Evolutionary conservation across 2,329 filamentous ascomycete species (phyloP), one percentile per base, ranked within the genome.

Genomic region (Geosmithia putterillii): DNA sequence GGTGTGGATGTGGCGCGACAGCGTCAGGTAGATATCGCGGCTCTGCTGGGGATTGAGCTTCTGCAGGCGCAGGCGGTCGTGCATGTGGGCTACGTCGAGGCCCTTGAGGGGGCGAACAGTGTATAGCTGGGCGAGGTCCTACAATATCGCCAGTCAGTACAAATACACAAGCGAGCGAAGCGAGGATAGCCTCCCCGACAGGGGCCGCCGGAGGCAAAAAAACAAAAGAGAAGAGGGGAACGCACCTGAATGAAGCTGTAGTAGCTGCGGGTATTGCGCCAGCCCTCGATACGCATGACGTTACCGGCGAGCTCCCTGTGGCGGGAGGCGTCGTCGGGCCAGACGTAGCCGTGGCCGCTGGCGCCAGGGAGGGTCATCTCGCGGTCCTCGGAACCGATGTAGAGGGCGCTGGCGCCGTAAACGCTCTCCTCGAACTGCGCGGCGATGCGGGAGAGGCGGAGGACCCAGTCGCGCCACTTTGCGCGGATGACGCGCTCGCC

Each of bases 341-440:
- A 98, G 28, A 98, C 90, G 57, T 94, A 96, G 36, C 92, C 92
- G 58, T 96, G 92, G 0, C 90, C 90, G 12, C 75, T 75, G 12
- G 85, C 70, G 4, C 73, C 74, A 3, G 73, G 71, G 4, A 72
- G 67, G 34, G 66, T 66, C 46, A 71, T 64, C 35, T 81, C 78
- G 36, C 73, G 70, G 54, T 89, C 85, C 50, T 86, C 83, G 12
- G 81, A 78, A 5, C 85, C 86, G 46, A 95, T 86, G 56, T 89
- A 86, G 28, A 98, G 70, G 28, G 89, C 87, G 46, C 86, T 94
- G 12, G 87, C 87, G 22, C 92, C 94, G 55, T 95, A 98, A 4
- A 98, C 92, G 32, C 78, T 83, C 63, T 98, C 92, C 59, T 98
- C 92, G 51, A 96, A 96, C 12, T 89, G 86, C 2, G 92, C 87